Base-by-base conservation (phyloP, 164 flowering plant species). In the Umbellularia californica region DNA sequence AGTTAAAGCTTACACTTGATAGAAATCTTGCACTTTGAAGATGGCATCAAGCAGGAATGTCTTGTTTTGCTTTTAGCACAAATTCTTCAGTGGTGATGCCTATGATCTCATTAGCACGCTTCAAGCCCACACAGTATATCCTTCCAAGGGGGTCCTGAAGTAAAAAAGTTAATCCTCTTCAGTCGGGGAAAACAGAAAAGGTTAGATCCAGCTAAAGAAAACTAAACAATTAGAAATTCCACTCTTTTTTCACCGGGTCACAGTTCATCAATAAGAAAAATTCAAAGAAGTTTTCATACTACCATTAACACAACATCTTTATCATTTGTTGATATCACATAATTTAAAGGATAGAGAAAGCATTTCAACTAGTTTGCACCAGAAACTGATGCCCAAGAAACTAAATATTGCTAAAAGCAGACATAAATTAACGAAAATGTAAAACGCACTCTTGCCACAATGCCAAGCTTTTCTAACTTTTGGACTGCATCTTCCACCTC, bases 1-100 rank as follows among this genome's bases (percentile, higher is more conserved):
- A 28, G 69, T 28, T 5, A 30, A 67, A 24, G 12, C 22, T 27
- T 27, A 41, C 41, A 15, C 47, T 41, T 41, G 47, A 41, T 11
- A 41, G 11, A 67, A 67, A 24, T 17, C 22, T 27, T 52, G n/a
- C 41, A 15, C 50, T 55, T 51, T 6, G 50, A 13, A 28, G 69
- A 67, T 35, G 1, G 3, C 24, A 14, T 85, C 85, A 83, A 72
- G 79, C 6, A 58, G 65, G 64, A 30, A 72, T 55, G 69, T 77
- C 84, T 81, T 87, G 93, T 76, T 72, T 85, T 73, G 90, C 95
- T 85, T 87, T 93, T 23, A 88, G 82, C 73, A 95, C 97, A 75
- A 93, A 82, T 83, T 95, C 98, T 79, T 95, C 97, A 2, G 98
- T 93, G 30, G 97, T 95, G 76, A 85, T 90, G 41, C 98, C 98